Base-by-base conservation (phyloP, 768 basidiomycete genomes). In the Lactarius quietus region DNA sequence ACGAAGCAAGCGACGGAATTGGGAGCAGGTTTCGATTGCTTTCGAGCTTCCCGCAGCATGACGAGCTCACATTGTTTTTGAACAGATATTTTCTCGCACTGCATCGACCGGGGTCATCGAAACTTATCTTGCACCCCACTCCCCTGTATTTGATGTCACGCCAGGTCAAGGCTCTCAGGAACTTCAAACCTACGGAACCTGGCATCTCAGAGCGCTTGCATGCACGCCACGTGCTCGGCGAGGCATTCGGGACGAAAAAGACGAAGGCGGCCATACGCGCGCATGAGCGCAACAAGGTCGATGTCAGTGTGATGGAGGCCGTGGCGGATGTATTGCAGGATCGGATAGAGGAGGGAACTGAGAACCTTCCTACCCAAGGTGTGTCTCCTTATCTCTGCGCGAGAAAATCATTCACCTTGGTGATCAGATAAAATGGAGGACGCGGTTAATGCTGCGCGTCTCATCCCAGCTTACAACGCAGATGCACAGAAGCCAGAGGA, bases 171-270 rank as follows among this genome's bases (percentile, higher is more conserved):
- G 86, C 89, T 9, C 80, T 96, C 54, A 94, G 95, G 76, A 81
- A 82, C 38, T 78, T 86, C 43, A 74, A 80, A 20, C 78, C 84
- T 17, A 76, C 82, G 5, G 76, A 80, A 15, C 82, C 82, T 9
- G 82, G 85, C 18, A 75, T 79, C 10, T 77, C 84, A 55, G 83
- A 86, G 64, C 86, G 83, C 63, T 77, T 82, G 45, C 82, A 87
- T 58, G 88, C 88, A 18, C 83, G 88, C 48, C 90, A 84, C 61
- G 81, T 84, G n/a, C 84, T 99, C 1, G 95, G 96, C 36, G 89
- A 94, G 74, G 85, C 90, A 1, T 99, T 99, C 69, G 96, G 96
- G 26, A 96, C 95, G 29, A 92, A 94, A 78, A 98, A 97, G 74
- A 93, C 94, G 53, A 90, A 93, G 75, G 84, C 86, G 12, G 87